Evolutionary conservation across 768 basidiomycete genomes (phyloP).

Genomic region (Panus rudis): DNA sequence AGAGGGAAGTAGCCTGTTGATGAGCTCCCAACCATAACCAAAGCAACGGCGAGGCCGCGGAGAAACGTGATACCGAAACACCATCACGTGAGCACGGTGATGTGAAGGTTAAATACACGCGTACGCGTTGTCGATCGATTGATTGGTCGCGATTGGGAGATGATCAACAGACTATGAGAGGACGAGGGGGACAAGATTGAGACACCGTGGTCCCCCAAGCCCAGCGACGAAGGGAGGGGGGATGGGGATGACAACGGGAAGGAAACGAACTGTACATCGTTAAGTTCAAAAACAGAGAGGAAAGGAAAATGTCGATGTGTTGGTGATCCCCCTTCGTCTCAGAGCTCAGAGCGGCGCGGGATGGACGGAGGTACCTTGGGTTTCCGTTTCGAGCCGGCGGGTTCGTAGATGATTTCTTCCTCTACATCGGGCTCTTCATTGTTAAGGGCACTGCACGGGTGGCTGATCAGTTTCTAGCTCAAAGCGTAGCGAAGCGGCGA

Average conservation of each 20-base stretch:
- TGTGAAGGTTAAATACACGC: constrained; percentile 14
- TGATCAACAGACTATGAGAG: constrained; percentile 30
- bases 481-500: not conserved
- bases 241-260: constrained; percentile 57
- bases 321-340: constrained; percentile 78
- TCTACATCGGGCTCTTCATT: constrained; percentile 67
- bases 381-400: constrained; percentile 58
- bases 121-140: constrained; percentile 28
- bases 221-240: constrained; percentile 75
- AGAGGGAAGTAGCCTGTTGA: constrained; percentile 27
- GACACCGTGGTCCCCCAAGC: constrained; percentile 83
- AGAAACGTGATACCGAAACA: not conserved
- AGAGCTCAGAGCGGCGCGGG: constrained; percentile 87
- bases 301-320: constrained; percentile 34
- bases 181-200: constrained; percentile 69
- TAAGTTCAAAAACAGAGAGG: constrained; percentile 22
- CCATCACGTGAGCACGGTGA: constrained; percentile 15
- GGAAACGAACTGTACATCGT: constrained; percentile 48
- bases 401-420: constrained; percentile 79
- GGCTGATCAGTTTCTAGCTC: not conserved
- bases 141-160: constrained; percentile 14
- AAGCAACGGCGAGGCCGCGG: not conserved
- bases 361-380: constrained; percentile 85
- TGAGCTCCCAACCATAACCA: not conserved
- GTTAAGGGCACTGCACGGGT: constrained; percentile 50